Base-by-base conservation (phyloP, 345 rosid genomes). In the Kandelia obovata region DNA sequence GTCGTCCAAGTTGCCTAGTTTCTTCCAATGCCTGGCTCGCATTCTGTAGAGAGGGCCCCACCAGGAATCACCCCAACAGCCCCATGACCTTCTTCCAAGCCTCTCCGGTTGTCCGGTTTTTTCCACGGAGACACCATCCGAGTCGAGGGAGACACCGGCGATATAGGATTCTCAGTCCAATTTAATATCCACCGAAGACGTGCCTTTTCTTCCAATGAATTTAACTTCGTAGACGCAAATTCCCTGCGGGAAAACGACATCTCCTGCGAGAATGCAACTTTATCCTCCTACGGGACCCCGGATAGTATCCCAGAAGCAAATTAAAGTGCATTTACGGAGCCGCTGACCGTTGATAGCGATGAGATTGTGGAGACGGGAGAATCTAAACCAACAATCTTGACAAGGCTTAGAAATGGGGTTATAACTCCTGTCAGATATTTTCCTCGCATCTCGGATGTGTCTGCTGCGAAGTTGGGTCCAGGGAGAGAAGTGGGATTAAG, bases 321-420 rank as follows among this genome's bases (percentile, higher is more conserved):
- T 43, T 53, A 25, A 52, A 32, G 10, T 23, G n/a, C 27, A 31
- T 26, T 57, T 11, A 10, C 53, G 21, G 68, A 64, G 19, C 49
- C 19, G n/a, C 28, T 27, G 21, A 19, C 4, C 31, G 1, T 23
- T 9, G 51, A 71, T 49, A 30, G 47, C 20, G 55, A 65, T 58
- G 61, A 47, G 55, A n/a, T 20, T 32, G 61, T 53, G 27, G 47
- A 21, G 15, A 58, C 35, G 1, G 53, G 1, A 10, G 47, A 51
- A 31, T 37, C 37, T 26, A 39, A 65, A 30, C 60, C 53, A 32
- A 47, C 15, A 13, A 62, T 57, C 10, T n/a, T 21, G 60, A 62
- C 72, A 13, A 68, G 72, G 72, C 77, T 68, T 3, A 68, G 21
- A 52, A 62, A 64, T 47, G 77, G 72, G 64, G 65, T 3, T 56